Conservation (phyloP, 257 asterid genomes). For the Fraxinus cuspidata region DNA sequence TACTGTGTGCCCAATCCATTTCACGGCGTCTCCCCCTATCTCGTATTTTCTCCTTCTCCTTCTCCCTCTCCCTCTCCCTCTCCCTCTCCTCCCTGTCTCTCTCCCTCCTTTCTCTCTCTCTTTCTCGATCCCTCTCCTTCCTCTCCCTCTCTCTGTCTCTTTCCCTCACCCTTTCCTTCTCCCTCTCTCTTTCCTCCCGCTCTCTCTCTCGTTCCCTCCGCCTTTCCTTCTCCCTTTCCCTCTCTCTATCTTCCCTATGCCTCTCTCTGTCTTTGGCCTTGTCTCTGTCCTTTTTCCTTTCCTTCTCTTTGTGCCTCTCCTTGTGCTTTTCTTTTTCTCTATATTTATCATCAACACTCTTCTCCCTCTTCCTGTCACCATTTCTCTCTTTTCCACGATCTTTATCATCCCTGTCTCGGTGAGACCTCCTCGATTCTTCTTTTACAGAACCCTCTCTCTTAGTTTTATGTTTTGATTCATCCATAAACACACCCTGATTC, state of each 20-base stretch:
- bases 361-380: slow-evolving; percentile 39
- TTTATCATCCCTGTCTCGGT: slow-evolving; percentile 39
- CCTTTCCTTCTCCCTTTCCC: background rate
- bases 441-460: slow-evolving; percentile 44
- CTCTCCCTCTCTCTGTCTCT: slow-evolving; percentile 32
- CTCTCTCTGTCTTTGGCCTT: slow-evolving; percentile 27
- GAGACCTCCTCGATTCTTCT: slow-evolving; percentile 35
- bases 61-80: slow-evolving; percentile 15
- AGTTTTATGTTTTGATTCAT: slow-evolving; percentile 47
- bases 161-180: slow-evolving; percentile 19
- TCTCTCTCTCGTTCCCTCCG: slow-evolving; percentile 28
- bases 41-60: slow-evolving; percentile 40
- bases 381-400: slow-evolving; percentile 42
- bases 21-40: slow-evolving; percentile 56
- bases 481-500: slow-evolving; percentile 30
- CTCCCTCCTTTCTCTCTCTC: slow-evolving; percentile 26
- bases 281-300: slow-evolving; percentile 40
- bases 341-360: slow-evolving; percentile 38
- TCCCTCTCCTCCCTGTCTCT: slow-evolving; percentile 34
- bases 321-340: slow-evolving; percentile 48
- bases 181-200: slow-evolving; percentile 24
- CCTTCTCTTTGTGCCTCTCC: slow-evolving; percentile 55
- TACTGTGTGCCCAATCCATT: slow-evolving; percentile 39
- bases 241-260: slow-evolving; percentile 31
- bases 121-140: slow-evolving; percentile 30